Conservation (phyloP, 2,329 filamentous ascomycete genomes). For the Pestalotiopsis sp. region DNA sequence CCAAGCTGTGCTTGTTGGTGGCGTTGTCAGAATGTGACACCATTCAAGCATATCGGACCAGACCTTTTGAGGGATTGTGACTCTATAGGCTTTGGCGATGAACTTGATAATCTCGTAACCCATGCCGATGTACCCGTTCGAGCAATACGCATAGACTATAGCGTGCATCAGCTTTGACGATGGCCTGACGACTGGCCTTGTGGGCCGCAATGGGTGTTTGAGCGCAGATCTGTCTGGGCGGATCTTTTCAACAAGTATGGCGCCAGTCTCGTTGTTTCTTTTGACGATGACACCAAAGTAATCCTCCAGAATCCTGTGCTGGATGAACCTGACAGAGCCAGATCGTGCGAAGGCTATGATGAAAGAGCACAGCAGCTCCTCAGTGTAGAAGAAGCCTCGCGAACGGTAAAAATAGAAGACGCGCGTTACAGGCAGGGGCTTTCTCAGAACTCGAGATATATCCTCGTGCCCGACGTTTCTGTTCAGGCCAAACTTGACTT, state of each 20-base stretch:
- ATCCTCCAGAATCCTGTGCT: slow-evolving; percentile 25
- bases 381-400: slow-evolving; percentile 32
- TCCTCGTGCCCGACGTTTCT: slow-evolving; percentile 26
- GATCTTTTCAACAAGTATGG: background rate
- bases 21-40: slow-evolving; percentile 57
- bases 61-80: slow-evolving; percentile 55
- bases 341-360: slow-evolving; percentile 43
- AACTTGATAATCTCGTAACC: slow-evolving; percentile 62
- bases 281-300: slow-evolving; percentile 28
- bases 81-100: slow-evolving; percentile 58
- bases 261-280: slow-evolving; percentile 5
- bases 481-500: slow-evolving; percentile 32
- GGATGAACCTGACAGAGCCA: slow-evolving; percentile 33
- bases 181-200: slow-evolving; percentile 43
- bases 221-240: background rate
- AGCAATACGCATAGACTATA: slow-evolving; percentile 69
- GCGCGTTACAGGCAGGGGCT: slow-evolving; percentile 23
- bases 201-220: background rate
- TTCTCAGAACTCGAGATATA: slow-evolving; percentile 28
- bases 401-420: slow-evolving; percentile 29
- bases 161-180: slow-evolving; percentile 59
- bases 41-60: slow-evolving; percentile 71
- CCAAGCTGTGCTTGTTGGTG: slow-evolving; percentile 38
- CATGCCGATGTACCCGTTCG: slow-evolving; percentile 60
- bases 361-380: slow-evolving; percentile 39